Base-by-base conservation (phyloP, 192 early-diverging fungal genomes). In the Backusella sp. region DNA sequence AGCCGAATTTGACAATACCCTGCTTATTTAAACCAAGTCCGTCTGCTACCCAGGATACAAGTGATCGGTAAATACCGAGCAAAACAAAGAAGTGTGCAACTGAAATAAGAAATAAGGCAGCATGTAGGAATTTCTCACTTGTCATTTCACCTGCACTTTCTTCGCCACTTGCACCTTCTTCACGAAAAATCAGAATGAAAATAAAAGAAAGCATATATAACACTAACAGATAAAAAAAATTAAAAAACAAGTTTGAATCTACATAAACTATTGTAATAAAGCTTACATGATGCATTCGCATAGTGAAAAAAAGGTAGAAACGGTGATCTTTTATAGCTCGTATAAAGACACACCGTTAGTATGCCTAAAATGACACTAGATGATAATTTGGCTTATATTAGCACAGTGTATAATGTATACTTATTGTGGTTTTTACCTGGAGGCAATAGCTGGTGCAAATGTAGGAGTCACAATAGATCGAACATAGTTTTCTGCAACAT, bases 281-380 rank as follows among this genome's bases (percentile, higher is more conserved):
- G 26, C 56, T 59, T 59, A 59, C 56, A 26, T 26, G 56, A 59
- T 59, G 56, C 56, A 62, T 62, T 62, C 14, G 56, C 56, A 23
- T 62, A 62, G 26, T 62, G 56, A 28, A 62, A 62, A 62, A 62
- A 62, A 62, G 56, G 56, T 62, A 62, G 14, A 14, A 62, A 62
- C 21, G 56, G 26, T 28, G 26, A 28, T 28, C 56, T 62, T 62
- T 62, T 62, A 62, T 62, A 62, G 26, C 56, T 62, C 14, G 56
- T 62, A 28, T 62, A 62, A 28, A 62, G 56, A 28, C 56, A 62
- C 9, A 62, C 56, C 6, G 56, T 62, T 28, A 62, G 4, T 62
- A 62, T 62, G 7, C 56, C 56, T 28, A 62, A 28, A 0, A 62
- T 62, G 8, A 62, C 56, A 62, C 56, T 62, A 14, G 9, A 28